These are phyloP conservation scores for Musa schizocarpa DNA, from an alignment of 176 grass and related monocot species.

Conservation along the genomic window DNA sequence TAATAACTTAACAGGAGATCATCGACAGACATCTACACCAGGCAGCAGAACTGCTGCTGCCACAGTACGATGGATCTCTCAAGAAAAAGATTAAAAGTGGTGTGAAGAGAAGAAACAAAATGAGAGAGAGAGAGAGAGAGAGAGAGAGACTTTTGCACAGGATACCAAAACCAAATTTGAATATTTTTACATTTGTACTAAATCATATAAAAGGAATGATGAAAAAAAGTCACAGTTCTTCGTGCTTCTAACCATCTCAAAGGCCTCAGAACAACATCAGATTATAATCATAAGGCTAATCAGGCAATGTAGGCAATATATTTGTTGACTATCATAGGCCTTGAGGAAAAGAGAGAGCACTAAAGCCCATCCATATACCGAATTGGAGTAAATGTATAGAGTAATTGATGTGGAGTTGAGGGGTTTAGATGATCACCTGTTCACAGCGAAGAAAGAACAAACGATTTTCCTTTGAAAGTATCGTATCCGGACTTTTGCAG, in stretches of 20 bases:
- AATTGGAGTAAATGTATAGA: neutral
- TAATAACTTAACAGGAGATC: no score
- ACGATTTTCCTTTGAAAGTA: slow-evolving; percentile 8
- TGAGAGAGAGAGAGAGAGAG: no score
- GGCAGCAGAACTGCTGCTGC: no score
- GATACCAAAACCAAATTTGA: no score
- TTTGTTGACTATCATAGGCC: neutral
- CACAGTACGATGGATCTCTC: no score
- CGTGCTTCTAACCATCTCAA: neutral
- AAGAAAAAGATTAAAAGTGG: no score
- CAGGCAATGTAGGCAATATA: slow-evolving; percentile 10
- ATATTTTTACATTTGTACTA: neutral
- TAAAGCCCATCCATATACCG: neutral
- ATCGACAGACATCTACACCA: no score
- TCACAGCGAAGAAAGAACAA: slow-evolving; percentile 23
- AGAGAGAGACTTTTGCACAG: no score
- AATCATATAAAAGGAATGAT: neutral
- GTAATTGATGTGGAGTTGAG: neutral
- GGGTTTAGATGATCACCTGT: slow-evolving; percentile 39
- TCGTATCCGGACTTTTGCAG: slow-evolving; percentile 14
- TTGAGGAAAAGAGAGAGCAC: neutral
- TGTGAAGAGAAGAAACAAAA: no score
- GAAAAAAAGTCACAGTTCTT: no score
- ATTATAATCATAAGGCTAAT: neutral
- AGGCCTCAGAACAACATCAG: slow-evolving; percentile 1